A percentile compares a stretch with the other conserved stretches of the same genome.
Conservation (phyloP, 495 filamentous ascomycete genomes). For the Neurospora sp. region DNA sequence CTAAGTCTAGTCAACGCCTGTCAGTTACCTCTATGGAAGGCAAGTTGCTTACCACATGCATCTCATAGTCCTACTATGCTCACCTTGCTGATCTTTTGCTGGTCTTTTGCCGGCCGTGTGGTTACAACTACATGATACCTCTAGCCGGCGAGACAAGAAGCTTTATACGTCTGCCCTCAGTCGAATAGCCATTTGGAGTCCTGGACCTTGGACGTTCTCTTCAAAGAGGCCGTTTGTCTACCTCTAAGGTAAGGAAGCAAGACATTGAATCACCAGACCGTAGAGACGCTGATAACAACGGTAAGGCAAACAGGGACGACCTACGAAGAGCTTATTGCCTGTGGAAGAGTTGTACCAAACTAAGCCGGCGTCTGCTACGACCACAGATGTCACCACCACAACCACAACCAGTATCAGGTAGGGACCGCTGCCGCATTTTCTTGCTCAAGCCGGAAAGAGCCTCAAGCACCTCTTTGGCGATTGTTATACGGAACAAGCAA, state of each 20-base stretch:
- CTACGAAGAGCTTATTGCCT: rapidly evolving
- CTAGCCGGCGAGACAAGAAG: background rate
- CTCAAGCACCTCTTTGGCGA: no score
- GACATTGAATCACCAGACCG: background rate
- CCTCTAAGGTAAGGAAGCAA: background rate
- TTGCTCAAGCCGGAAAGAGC: no score
- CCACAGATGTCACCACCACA: no score
- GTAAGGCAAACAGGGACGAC: no score
- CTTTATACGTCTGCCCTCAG: background rate
- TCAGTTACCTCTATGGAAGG: background rate
- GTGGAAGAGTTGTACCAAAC: no score
- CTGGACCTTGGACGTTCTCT: background rate
- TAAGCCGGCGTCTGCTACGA: no score
- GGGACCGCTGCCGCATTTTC: no score
- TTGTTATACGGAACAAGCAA: no score
- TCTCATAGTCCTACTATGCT: background rate
- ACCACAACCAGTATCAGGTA: no score
- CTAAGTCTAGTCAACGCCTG: no score
- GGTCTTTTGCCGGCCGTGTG: background rate
- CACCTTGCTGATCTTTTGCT: background rate
- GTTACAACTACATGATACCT: background rate
- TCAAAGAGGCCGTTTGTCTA: background rate
- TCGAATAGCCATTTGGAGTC: background rate
- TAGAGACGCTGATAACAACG: background rate
- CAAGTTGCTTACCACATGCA: background rate